Conservation (phyloP, 2,329 filamentous ascomycete species). For the Trichoderma koningiopsis region DNA sequence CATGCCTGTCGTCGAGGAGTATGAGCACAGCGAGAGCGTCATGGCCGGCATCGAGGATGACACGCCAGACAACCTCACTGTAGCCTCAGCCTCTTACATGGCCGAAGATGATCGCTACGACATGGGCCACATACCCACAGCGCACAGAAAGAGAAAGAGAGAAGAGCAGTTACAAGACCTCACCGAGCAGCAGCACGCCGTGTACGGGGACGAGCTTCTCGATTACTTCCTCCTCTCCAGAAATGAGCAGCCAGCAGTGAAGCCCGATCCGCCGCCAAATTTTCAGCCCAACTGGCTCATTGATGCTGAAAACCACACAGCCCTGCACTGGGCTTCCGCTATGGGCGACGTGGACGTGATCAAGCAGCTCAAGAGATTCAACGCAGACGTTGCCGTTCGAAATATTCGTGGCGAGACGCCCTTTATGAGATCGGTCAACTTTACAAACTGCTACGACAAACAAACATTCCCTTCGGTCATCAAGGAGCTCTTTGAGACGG, state of each 20-base stretch:
- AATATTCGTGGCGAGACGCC: constrained; percentile 83
- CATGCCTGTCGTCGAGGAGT: constrained; percentile 54
- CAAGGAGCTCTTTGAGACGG: constrained; percentile 79
- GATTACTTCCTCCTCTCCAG: constrained; percentile 94
- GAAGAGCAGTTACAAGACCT: constrained; percentile 63
- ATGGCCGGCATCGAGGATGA: constrained; percentile 71
- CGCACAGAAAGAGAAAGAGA: constrained; percentile 75
- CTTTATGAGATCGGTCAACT: constrained; percentile 90
- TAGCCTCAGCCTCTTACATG: constrained; percentile 82
- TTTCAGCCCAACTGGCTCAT: constrained; percentile 92
- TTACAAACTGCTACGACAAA: constrained; percentile 96
- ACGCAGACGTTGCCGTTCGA: constrained; percentile 71
- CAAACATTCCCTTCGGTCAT: constrained; percentile 84
- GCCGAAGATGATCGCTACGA: constrained; percentile 80
- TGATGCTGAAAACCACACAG: constrained; percentile 88
- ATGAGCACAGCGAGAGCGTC: constrained; percentile 63
- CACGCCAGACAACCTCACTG: constrained; percentile 78
- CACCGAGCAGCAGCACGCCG: constrained; percentile 79
- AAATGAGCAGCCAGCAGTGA: constrained; percentile 71
- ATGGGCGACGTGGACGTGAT: constrained; percentile 97
- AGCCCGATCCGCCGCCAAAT: constrained; percentile 77
- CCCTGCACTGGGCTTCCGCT: constrained; percentile 93
- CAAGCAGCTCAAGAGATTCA: constrained; percentile 79
- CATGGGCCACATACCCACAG: constrained; percentile 63
- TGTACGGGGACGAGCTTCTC: constrained; percentile 89